phyloP scores from a whole-genome alignment of 768 basidiomycete species.

The Russula virescens region DNA sequence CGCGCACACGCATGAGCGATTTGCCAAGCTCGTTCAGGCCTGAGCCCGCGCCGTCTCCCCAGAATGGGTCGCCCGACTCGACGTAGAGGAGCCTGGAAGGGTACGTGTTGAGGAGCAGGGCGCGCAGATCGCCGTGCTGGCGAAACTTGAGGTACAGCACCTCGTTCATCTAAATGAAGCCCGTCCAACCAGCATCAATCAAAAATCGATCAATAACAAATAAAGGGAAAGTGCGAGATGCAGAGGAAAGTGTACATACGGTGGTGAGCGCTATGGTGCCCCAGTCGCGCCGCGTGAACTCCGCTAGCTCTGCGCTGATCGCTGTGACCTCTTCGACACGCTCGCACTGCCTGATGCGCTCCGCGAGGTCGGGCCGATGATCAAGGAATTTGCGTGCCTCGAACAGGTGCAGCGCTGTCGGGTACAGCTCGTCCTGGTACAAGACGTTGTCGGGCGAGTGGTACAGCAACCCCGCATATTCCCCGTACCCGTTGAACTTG shows the following conservation, averaged over 20 bases:
- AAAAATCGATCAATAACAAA: neutral
- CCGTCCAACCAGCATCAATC: neutral
- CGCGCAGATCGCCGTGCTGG: slow-evolving; percentile 58
- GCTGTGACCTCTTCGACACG: slow-evolving; percentile 37
- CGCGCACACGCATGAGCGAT: slow-evolving; percentile 51
- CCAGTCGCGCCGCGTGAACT: slow-evolving; percentile 52
- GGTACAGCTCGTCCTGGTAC: slow-evolving; percentile 50
- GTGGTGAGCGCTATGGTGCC: slow-evolving; percentile 41
- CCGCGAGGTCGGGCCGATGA: slow-evolving; percentile 45
- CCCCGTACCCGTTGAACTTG: slow-evolving; percentile 33
- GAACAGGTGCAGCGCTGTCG: slow-evolving; percentile 67
- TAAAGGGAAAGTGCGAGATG: neutral
- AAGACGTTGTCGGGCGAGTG: slow-evolving; percentile 60
- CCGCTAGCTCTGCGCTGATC: slow-evolving; percentile 29
- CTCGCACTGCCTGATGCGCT: slow-evolving; percentile 45
- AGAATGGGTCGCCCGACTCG: slow-evolving; percentile 53
- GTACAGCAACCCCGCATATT: slow-evolving; percentile 51
- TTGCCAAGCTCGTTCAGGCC: slow-evolving; percentile 63
- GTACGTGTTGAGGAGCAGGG: slow-evolving; percentile 50
- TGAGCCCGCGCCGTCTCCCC: slow-evolving; percentile 54
- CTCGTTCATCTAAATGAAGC: slow-evolving; percentile 55
- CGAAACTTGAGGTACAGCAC: slow-evolving; percentile 62
- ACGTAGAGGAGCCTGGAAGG: slow-evolving; percentile 41
- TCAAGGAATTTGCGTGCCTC: slow-evolving; percentile 68
- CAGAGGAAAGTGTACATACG: slow-evolving; percentile 38